Conservation (phyloP, 352 stramenopile species). For the Globisporangium cederbergense region DNA sequence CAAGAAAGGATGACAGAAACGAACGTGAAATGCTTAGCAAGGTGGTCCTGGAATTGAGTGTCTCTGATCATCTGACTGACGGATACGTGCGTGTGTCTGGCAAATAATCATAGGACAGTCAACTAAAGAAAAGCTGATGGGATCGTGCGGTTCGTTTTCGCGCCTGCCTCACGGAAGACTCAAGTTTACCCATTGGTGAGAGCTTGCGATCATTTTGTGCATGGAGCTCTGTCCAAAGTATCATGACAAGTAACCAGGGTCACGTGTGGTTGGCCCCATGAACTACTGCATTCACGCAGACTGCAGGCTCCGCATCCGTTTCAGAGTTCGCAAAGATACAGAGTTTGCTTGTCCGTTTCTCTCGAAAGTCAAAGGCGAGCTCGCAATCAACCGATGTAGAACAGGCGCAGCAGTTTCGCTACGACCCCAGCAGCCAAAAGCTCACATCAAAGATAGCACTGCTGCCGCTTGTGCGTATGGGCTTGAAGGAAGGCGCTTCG, state of each 20-base stretch:
- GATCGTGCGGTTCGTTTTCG: background rate
- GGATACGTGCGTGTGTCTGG: background rate
- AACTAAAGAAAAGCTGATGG: background rate
- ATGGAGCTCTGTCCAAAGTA: background rate
- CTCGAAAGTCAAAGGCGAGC: background rate
- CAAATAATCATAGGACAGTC: background rate
- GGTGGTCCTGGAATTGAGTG: background rate
- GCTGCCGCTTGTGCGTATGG: background rate
- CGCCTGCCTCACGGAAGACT: background rate
- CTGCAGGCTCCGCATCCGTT: conserved; percentile 1
- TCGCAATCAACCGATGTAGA: background rate
- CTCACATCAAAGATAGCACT: background rate
- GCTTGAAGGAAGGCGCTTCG: background rate
- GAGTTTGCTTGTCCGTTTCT: conserved; percentile 3
- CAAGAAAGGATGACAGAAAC: background rate
- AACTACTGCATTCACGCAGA: background rate
- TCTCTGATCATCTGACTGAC: background rate
- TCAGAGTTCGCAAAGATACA: background rate
- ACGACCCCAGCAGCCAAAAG: background rate
- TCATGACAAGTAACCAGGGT: background rate
- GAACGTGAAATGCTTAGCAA: background rate
- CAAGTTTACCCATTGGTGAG: background rate
- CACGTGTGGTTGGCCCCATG: background rate
- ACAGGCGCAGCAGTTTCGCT: background rate
- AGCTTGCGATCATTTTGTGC: background rate